Base-by-base conservation (phyloP, 2,329 filamentous ascomycete species). In the Mycogone perniciosa region DNA sequence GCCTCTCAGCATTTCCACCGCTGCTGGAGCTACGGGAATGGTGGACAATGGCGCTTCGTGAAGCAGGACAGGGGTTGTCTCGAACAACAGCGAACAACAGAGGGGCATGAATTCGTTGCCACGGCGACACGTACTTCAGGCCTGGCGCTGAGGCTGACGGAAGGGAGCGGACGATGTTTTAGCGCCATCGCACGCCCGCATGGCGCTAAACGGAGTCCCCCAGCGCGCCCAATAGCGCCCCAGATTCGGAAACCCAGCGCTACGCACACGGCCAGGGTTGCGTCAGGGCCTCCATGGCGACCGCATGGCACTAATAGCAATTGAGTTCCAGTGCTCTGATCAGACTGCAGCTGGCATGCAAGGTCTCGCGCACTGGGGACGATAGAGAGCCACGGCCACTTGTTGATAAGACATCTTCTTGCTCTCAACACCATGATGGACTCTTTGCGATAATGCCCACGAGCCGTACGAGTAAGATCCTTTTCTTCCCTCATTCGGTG, bases 41-140 rank as follows among this genome's bases (percentile, higher is more conserved):
- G 48, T 43, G 35, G 48, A 46, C 37, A 46, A 46, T 31, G 31
- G 48, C 37, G 44, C 35, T 43, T 43, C 35, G 48, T 42, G 48
- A 45, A 31, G 48, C 48, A 41, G 37, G 44, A 34, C 44, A 47
- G 39, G 39, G 39, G 38, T 31, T n/a, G 44, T 35, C 37, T 38
- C 35, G 20, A n/a, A 38, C 6, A 38, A 38, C 35, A 38, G 35
- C 41, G 44, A 47, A 55, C 54, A 59, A 59, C 57, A 58, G 54
- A 56, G 55, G 55, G 50, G 50, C 46, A 31, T 7, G 31, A 29
- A 46, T 37, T 11, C 30, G 58, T 60, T 58, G 54, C 53, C 53
- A 56, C 46, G 50, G 41, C 50, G 52, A 58, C 51, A 4, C 26
- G 7, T 30, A 38, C 29, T 38, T 31, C 27, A 33, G 40, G 6